phyloP scores from a whole-genome alignment of 2,329 filamentous ascomycete species.

The Fonsecaea nubica region DNA sequence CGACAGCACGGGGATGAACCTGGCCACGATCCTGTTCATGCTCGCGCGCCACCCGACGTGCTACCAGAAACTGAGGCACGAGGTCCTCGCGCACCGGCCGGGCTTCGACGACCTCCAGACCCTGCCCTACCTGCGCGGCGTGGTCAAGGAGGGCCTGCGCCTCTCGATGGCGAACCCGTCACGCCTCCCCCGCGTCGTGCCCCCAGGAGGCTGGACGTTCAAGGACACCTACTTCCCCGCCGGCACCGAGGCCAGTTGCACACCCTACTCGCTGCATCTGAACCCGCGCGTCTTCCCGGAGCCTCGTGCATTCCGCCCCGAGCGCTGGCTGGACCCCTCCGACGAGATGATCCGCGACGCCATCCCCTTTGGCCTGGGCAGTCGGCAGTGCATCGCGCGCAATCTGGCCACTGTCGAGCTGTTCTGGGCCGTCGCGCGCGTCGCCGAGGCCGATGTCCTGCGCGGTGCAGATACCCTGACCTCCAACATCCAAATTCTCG shows the following conservation, averaged over 20 bases:
- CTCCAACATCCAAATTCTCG: constrained; percentile 56
- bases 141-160: constrained; percentile 59
- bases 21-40: constrained; percentile 57
- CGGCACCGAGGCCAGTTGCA: constrained; percentile 55
- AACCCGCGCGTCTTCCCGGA: constrained; percentile 53
- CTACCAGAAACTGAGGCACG: constrained; percentile 40
- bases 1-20: constrained; percentile 60
- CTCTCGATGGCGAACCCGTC: constrained; percentile 61
- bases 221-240: constrained; percentile 49
- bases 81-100: constrained; percentile 32
- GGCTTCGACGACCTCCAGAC: constrained; percentile 44
- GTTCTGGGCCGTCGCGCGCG: constrained; percentile 49
- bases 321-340: constrained; percentile 54
- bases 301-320: constrained; percentile 54
- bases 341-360: constrained; percentile 52
- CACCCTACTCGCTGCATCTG: constrained; percentile 56
- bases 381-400: constrained; percentile 58
- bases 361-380: constrained; percentile 59
- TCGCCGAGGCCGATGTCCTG: constrained; percentile 55
- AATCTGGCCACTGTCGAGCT: constrained; percentile 57
- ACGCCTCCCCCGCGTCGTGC: constrained; percentile 58
- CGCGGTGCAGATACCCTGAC: constrained; percentile 51
- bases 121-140: constrained; percentile 56
- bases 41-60: constrained; percentile 52
- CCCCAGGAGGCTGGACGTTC: constrained; percentile 49